Percentiles rank a stretch among this genome's conserved stretches.
These are phyloP conservation scores for Suillus cothurnatus DNA, from an alignment of 768 basidiomycete genomes.

Conservation along the genomic window DNA sequence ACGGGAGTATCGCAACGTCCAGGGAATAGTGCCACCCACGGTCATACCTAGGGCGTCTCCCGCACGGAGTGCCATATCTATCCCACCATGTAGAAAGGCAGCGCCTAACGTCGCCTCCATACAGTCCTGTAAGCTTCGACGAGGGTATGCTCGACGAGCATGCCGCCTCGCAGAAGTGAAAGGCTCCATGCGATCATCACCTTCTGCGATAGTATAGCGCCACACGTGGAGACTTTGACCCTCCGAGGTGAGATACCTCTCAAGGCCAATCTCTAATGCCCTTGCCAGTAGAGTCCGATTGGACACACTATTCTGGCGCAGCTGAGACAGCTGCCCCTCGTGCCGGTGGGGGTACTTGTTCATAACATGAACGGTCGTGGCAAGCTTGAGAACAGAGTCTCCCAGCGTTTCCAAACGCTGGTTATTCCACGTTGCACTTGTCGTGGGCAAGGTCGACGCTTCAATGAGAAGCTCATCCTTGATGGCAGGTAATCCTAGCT, in stretches of 20 bases:
- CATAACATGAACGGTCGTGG: conserved; percentile 74
- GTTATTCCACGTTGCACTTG: conserved; percentile 68
- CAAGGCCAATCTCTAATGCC: conserved; percentile 64
- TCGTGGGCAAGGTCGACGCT: conserved; percentile 74
- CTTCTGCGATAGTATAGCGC: conserved; percentile 50
- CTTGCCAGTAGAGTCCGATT: conserved; percentile 72
- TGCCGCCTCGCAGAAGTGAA: conserved; percentile 28
- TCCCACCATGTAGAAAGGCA: conserved; percentile 71
- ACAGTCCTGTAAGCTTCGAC: conserved; percentile 81
- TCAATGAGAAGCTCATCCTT: conserved; percentile 60
- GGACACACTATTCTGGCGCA: conserved; percentile 66
- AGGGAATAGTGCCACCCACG: conserved; percentile 72
- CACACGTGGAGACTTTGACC: conserved; percentile 54
- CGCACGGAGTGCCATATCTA: conserved; percentile 62
- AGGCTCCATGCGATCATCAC: conserved; percentile 37
- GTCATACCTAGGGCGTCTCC: conserved; percentile 69
- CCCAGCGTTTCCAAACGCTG: conserved; percentile 88
- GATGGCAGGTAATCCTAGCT: conserved; percentile 65
- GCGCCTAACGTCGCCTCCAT: conserved; percentile 88
- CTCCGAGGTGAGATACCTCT: conserved; percentile 66
- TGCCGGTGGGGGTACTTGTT: conserved; percentile 76
- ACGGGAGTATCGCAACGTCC: conserved; percentile 59
- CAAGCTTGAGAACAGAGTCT: conserved; percentile 79
- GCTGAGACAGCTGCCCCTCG: conserved; percentile 76
- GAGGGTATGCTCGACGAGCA: conserved; percentile 53